Percentiles rank a stretch among this genome's conserved stretches.
Conservation (phyloP, 2,329 filamentous ascomycete species). For the Epichloe hybrida region DNA sequence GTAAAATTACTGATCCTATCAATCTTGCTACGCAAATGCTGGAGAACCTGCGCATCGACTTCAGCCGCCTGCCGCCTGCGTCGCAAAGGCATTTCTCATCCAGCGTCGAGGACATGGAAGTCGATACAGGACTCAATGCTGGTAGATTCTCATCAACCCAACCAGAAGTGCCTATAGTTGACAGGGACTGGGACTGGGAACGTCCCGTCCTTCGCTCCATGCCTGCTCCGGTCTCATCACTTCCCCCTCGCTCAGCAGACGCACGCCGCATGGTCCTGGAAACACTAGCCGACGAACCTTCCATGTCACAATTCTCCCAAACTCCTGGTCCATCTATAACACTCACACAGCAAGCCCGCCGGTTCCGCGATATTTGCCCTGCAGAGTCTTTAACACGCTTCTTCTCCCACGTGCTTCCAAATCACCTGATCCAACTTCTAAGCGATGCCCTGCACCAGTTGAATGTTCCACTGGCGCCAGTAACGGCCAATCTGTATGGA, state of each 20-base stretch:
- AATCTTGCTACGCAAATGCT: slow-evolving; percentile 91
- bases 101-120: slow-evolving; percentile 49
- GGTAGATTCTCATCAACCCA: slow-evolving; percentile 64
- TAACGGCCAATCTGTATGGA: slow-evolving; percentile 31
- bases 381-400: slow-evolving; percentile 80
- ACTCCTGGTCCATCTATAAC: slow-evolving; percentile 66
- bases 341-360: slow-evolving; percentile 76
- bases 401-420: slow-evolving; percentile 67
- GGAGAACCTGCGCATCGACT: slow-evolving; percentile 78
- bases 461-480: slow-evolving; percentile 57
- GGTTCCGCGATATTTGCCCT: slow-evolving; percentile 84
- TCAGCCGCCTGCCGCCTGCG: slow-evolving; percentile 51
- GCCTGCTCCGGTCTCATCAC: slow-evolving; percentile 25
- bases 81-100: slow-evolving; percentile 22
- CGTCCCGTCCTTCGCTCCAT: slow-evolving; percentile 48
- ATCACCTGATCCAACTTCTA: slow-evolving; percentile 66
- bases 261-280: slow-evolving; percentile 36
- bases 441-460: slow-evolving; percentile 72
- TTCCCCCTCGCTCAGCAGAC: slow-evolving; percentile 19
- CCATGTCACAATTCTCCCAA: slow-evolving; percentile 72
- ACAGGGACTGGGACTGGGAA: slow-evolving; percentile 80
- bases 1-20: slow-evolving; percentile 64
- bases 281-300: slow-evolving; percentile 71
- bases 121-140: slow-evolving; percentile 39
- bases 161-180: slow-evolving; percentile 62